phyloP scores from a whole-genome alignment of 805 yeast species.

The Priceomyces haplophilus region DNA sequence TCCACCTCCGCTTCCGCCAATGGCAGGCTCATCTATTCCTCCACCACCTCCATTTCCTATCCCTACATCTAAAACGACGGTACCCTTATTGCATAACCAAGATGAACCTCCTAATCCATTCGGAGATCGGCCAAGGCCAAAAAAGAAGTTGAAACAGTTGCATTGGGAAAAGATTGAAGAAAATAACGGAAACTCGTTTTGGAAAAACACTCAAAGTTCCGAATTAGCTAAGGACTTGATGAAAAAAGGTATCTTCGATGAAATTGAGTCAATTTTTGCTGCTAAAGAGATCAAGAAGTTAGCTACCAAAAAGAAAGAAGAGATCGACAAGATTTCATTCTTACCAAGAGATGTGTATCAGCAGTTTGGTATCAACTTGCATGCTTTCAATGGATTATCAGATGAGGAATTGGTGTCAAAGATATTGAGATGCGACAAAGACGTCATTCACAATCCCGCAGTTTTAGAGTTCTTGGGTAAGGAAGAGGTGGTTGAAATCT shows the following conservation, averaged over 20 bases:
- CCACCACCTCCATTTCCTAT: conserved; percentile 31
- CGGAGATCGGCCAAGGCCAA: conserved; percentile 55
- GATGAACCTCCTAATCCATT: conserved; percentile 26
- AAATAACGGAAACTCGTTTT: conserved; percentile 53
- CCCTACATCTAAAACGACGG: conserved; percentile 12
- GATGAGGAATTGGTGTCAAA: conserved; percentile 54
- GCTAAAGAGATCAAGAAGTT: conserved; percentile 50
- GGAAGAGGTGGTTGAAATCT: conserved; percentile 59
- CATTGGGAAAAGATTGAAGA: conserved; percentile 78
- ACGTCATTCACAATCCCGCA: conserved; percentile 50
- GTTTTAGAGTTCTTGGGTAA: conserved; percentile 68
- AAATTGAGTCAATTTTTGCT: conserved; percentile 58
- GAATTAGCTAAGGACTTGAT: conserved; percentile 47
- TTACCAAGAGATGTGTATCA: conserved; percentile 71
- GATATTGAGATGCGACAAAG: conserved; percentile 59
- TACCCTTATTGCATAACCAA: no score
- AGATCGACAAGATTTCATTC: conserved; percentile 49
- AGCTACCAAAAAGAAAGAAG: conserved; percentile 42
- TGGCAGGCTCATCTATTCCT: conserved; percentile 16
- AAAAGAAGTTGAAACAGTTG: conserved; percentile 65
- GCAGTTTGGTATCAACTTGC: conserved; percentile 77
- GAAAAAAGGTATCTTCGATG: conserved; percentile 61
- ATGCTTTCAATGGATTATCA: conserved; percentile 50
- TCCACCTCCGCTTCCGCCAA: conserved; percentile 16
- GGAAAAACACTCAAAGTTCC: conserved; percentile 51